phyloP scores from a whole-genome alignment of 345 rosid species.

The Lepidium aucheri region DNA sequence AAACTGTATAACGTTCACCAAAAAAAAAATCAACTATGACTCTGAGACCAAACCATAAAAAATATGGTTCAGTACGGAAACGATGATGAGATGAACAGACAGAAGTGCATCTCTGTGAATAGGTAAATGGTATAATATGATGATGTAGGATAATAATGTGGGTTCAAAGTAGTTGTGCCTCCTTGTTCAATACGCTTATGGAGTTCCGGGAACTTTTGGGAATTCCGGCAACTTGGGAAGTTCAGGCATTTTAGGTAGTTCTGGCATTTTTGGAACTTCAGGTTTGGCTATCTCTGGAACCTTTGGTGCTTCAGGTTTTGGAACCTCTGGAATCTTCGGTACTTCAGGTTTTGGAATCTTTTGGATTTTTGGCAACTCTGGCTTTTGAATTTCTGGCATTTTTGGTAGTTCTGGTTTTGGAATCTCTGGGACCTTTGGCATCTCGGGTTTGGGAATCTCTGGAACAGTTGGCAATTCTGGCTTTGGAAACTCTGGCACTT shows the following conservation, averaged over 20 bases:
- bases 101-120: not conserved
- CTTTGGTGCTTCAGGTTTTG: not conserved
- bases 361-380: not conserved
- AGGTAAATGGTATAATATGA: not conserved
- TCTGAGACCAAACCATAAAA: constrained; percentile 4
- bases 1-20: not conserved
- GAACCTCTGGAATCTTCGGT: not conserved
- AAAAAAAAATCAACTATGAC: not conserved
- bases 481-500: not conserved
- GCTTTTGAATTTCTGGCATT: not conserved
- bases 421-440: not conserved
- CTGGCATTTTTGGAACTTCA: constrained; percentile 2
- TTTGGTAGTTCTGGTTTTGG: too few relatives aligned
- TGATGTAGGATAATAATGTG: not conserved
- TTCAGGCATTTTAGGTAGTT: constrained; percentile 15
- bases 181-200: not conserved
- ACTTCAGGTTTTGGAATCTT: not conserved
- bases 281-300: constrained; percentile 6
- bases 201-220: constrained; percentile 18
- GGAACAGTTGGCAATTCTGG: not conserved
- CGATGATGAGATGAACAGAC: not conserved
- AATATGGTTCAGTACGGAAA: not conserved
- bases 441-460: not conserved
- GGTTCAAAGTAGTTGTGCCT: not conserved
- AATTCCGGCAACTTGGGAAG: constrained; percentile 23